Evolutionary conservation across 495 filamentous ascomycete species (phyloP), one percentile per base, ranked within the genome.

Genomic region (Lophiotrema nucula): DNA sequence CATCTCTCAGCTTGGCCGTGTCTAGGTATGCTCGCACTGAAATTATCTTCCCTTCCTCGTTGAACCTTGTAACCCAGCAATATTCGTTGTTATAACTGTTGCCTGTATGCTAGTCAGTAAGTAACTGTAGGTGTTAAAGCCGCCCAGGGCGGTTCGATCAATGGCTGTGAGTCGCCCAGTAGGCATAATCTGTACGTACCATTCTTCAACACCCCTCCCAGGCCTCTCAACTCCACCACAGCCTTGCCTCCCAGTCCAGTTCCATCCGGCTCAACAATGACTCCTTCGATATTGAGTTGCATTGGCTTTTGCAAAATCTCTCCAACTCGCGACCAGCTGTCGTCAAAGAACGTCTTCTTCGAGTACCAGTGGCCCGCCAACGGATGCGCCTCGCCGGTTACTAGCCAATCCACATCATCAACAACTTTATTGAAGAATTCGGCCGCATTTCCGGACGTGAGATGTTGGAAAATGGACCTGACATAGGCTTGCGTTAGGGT

Each of bases 361-460:
- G 44, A 47, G 11, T 21, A 11, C 44, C 28, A 38, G 18, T 26
- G 27, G 18, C 19, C 11, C 4, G 47, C 47, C 27, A 51, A 37
- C 15, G 47, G 47, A 19, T 51, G 47, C 27, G 27, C 16, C 10
- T 13, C 13, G 3, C 47, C 47, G 31, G 47, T 51, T 15, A 51
- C 47, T 6, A 51, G 28, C 47, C 47, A 51, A 22, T 51, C 47
- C 1, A 51, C 47, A 26, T 51, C n/a, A 31, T 51, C 47, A 31
- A 23, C 33, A 21, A 51, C 47, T 13, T 51, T 15, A 2, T 13
- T 19, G 19, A 51, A 51, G 31, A 38, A 51, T 15, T 35, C 31
- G 31, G 31, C 31, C 8, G 31, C 31, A 15, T 35, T 8, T 8
- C 31, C 31, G 8, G 31, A 35, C 31, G 31, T 35, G 15, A 35